Evolutionary conservation across 306 rosid species (phyloP).

Genomic region (Psophocarpus tetragonolobus): DNA sequence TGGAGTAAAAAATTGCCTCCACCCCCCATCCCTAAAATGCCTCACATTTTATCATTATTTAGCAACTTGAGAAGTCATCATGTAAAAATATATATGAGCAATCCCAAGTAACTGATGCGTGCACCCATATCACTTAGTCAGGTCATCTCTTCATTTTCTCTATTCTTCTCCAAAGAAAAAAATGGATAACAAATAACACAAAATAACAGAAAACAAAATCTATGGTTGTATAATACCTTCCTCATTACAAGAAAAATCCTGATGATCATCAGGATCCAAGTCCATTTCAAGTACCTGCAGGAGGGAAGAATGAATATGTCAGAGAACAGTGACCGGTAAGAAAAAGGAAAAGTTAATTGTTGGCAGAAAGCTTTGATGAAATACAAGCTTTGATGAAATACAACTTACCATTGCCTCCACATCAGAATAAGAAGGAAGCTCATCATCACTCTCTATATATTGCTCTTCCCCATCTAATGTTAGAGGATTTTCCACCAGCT

Average conservation of each 20-base stretch:
- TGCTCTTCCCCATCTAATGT: slow-evolving; percentile 54
- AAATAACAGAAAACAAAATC: not conserved
- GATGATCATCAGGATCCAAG: slow-evolving; percentile 83
- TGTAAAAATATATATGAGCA: not conserved
- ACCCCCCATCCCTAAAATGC: not conserved
- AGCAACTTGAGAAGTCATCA: not conserved
- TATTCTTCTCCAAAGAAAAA: slow-evolving; percentile 7
- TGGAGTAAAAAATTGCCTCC: not conserved
- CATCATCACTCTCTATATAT: slow-evolving; percentile 69
- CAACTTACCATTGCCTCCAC: slow-evolving; percentile 88
- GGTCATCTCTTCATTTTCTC: not conserved
- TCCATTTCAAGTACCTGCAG: slow-evolving; percentile 96
- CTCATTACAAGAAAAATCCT: slow-evolving; percentile 53
- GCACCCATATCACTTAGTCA: not conserved
- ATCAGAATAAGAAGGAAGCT: slow-evolving; percentile 86
- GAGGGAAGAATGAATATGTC: slow-evolving; percentile 7
- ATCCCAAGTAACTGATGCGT: not conserved
- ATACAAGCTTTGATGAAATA: slow-evolving; percentile 1
- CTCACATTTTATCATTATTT: slow-evolving; percentile 4
- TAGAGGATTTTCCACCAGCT: slow-evolving; percentile 43
- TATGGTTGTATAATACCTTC: slow-evolving; percentile 62
- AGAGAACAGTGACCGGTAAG: not conserved
- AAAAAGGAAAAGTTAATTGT: slow-evolving; percentile 28
- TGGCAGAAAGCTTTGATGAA: slow-evolving; percentile 14
- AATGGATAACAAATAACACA: slow-evolving; percentile 11